Evolutionary conservation across 352 stramenopile species (phyloP).

Genomic region (Peronospora farinosa): DNA sequence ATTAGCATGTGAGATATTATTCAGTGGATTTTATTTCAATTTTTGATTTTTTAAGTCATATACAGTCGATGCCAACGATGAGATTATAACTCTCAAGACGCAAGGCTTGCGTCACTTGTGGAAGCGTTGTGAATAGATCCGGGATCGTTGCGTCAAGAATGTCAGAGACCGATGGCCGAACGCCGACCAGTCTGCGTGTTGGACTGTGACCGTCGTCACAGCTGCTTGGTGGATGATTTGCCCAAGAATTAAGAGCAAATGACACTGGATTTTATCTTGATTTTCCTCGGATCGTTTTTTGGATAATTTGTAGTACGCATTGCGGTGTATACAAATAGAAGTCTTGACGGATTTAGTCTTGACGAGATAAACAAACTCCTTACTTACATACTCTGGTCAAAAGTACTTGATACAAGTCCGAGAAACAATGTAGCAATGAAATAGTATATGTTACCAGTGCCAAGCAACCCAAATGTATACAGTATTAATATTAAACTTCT

Average conservation of each 20-base stretch:
- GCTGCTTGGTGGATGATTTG: conserved; percentile 24
- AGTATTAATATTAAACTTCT: too few species aligned
- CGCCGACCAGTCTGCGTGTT: conserved; percentile 39
- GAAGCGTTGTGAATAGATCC: conserved; percentile 62
- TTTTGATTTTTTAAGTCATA: conserved; percentile 9
- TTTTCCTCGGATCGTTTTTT: not conserved
- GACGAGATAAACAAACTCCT: too few species aligned
- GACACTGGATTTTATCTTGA: conserved; percentile 3
- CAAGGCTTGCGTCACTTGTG: conserved; percentile 66
- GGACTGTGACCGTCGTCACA: conserved; percentile 5
- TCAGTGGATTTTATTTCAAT: not conserved
- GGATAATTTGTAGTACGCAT: not conserved
- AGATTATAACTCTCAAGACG: conserved; percentile 82
- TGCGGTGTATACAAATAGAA: too few species aligned
- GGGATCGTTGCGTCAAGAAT: conserved; percentile 47
- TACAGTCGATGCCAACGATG: conserved; percentile 85
- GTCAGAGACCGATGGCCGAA: conserved; percentile 20
- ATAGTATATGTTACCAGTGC: too few species aligned
- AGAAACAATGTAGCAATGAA: too few species aligned
- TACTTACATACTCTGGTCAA: too few species aligned
- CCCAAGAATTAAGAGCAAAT: conserved; percentile 15
- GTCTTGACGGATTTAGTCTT: too few species aligned
- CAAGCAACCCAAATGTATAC: too few species aligned
- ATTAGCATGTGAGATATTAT: conserved; percentile 1
- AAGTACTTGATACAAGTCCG: too few species aligned